Evolutionary conservation across 352 stramenopile genomes (phyloP).

Genomic region (Globisporangium mamillatum): DNA sequence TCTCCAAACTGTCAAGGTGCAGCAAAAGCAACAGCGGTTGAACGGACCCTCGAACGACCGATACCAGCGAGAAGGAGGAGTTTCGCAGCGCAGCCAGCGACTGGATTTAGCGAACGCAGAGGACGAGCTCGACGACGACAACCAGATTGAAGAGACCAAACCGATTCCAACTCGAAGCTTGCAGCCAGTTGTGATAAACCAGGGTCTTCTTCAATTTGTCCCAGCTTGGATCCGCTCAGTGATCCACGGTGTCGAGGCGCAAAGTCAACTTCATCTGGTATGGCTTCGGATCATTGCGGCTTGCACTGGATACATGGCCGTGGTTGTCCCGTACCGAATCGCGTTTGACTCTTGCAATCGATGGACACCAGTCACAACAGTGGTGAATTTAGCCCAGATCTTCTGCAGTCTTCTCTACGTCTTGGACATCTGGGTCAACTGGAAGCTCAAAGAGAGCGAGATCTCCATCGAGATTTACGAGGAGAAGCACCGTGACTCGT

Average conservation of each 20-base stretch:
- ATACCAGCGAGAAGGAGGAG: neutral
- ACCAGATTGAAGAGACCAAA: conserved; percentile 7
- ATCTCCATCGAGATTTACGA: conserved; percentile 57
- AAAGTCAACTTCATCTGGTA: conserved; percentile 37
- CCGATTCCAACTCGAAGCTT: neutral
- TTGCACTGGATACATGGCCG: conserved; percentile 37
- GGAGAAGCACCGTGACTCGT: conserved; percentile 34
- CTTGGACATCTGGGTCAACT: conserved; percentile 57
- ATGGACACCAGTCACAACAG: conserved; percentile 21
- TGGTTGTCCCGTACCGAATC: conserved; percentile 51
- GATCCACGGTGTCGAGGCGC: conserved; percentile 27
- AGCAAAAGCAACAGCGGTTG: conserved; percentile 41
- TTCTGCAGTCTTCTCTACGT: conserved; percentile 37
- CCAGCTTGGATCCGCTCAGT: conserved; percentile 14
- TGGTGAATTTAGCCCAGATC: conserved; percentile 30
- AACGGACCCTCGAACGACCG: conserved; percentile 13
- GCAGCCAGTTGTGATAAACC: conserved; percentile 4
- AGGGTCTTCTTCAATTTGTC: conserved; percentile 1
- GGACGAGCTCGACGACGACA: neutral
- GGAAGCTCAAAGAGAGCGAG: conserved; percentile 37
- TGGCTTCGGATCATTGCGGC: conserved; percentile 41
- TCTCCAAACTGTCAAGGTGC: conserved; percentile 38
- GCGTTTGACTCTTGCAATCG: conserved; percentile 38
- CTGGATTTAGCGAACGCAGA: neutral
- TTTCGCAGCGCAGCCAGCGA: conserved; percentile 6